These are phyloP conservation scores for Gloeophyllum trabeum DNA, from an alignment of 768 basidiomycete genomes.

Conservation along the genomic window DNA sequence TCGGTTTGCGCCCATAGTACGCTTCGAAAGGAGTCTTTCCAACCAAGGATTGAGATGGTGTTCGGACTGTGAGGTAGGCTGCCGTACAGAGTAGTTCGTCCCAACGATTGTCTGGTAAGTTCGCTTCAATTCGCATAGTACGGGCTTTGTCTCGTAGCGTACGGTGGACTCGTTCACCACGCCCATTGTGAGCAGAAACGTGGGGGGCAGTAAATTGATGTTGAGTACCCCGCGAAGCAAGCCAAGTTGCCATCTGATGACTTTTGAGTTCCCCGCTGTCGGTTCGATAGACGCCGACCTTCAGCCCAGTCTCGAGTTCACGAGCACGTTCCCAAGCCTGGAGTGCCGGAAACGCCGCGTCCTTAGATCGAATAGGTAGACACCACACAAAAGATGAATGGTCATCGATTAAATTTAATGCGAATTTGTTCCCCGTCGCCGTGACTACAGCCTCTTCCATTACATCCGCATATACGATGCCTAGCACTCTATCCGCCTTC, in stretches of 20 bases:
- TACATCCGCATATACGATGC: conserved; percentile 21
- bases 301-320: conserved; percentile 12
- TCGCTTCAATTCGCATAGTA: neutral
- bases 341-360: conserved; percentile 12
- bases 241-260: conserved; percentile 7
- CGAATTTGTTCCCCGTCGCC: conserved; percentile 5
- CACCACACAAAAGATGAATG: conserved; percentile 18
- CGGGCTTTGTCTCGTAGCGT: neutral
- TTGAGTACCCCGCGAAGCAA: conserved; percentile 6
- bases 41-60: neutral
- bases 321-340: conserved; percentile 17
- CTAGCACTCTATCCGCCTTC: conserved; percentile 15
- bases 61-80: neutral
- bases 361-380: conserved; percentile 20
- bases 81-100: neutral
- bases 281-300: conserved; percentile 8
- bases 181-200: neutral
- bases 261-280: conserved; percentile 16
- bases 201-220: too few species aligned
- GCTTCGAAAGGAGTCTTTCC: neutral
- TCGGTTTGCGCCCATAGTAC: neutral
- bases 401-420: conserved; percentile 25
- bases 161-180: neutral
- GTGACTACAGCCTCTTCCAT: conserved; percentile 5
- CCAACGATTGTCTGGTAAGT: neutral